These are phyloP conservation scores for Gigaspora rosea DNA, from an alignment of 192 early-diverging fungal species.

Conservation along the genomic window DNA sequence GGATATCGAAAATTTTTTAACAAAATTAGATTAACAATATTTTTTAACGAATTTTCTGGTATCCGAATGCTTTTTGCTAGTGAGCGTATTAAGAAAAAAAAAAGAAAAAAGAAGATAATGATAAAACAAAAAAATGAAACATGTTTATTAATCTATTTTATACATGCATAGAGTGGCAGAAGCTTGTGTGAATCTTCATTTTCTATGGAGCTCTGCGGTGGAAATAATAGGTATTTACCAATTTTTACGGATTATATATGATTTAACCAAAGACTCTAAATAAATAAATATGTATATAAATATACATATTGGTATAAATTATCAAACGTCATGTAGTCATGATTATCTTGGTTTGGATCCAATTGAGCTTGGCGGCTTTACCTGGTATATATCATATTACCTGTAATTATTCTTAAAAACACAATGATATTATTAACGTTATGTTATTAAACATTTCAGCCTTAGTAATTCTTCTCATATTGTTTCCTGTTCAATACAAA, in stretches of 20 bases:
- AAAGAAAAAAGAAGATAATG: too few relatives aligned
- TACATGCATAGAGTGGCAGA: slow-evolving; percentile 53
- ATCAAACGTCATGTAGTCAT: slow-evolving; percentile 37
- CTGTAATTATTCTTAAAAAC: background rate
- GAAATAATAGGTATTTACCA: slow-evolving; percentile 52
- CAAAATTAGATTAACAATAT: too few relatives aligned
- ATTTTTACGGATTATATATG: background rate
- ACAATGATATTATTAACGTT: background rate
- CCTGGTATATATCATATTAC: slow-evolving; percentile 41
- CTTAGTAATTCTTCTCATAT: slow-evolving; percentile 48
- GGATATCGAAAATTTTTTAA: too few relatives aligned
- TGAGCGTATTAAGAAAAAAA: too few relatives aligned
- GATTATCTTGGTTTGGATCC: slow-evolving; percentile 54
- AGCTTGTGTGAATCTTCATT: slow-evolving; percentile 70
- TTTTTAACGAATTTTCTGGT: too few relatives aligned
- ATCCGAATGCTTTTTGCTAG: too few relatives aligned
- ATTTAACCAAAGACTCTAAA: background rate
- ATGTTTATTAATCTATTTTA: too few relatives aligned
- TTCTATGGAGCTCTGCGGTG: slow-evolving; percentile 67
- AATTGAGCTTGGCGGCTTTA: slow-evolving; percentile 55
- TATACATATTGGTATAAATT: too few relatives aligned
- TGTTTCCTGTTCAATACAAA: slow-evolving; percentile 65
- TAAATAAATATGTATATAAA: background rate
- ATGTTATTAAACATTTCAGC: slow-evolving; percentile 28
- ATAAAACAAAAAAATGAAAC: too few relatives aligned